Percentiles rank a stretch among this genome's conserved stretches.
Conservation (phyloP, 139 green algal species). For the Asterochloris erici region DNA sequence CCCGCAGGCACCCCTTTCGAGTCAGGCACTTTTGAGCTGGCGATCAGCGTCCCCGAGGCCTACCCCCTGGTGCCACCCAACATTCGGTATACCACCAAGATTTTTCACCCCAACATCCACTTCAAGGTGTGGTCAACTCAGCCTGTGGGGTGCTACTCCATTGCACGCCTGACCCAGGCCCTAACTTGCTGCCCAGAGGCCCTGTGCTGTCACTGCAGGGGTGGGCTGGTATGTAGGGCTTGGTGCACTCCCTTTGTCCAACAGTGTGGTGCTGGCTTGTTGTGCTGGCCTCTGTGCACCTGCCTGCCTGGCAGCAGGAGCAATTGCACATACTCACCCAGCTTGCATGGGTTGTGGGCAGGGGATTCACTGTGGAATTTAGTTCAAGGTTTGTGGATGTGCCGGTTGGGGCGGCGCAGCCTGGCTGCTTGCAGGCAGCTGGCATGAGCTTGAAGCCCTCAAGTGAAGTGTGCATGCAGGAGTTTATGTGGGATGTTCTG, state of each 20-base stretch:
- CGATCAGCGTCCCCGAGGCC: slow-evolving; percentile 79
- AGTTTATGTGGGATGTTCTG: background rate
- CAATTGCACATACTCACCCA: background rate
- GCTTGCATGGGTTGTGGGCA: background rate
- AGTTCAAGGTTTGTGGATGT: too few species aligned
- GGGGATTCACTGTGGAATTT: too few species aligned
- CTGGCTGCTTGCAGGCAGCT: background rate
- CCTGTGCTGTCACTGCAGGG: background rate
- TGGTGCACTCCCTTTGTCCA: too few species aligned
- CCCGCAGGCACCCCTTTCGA: slow-evolving; percentile 86
- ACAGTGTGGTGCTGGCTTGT: too few species aligned
- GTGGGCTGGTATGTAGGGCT: too few species aligned
- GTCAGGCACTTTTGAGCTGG: slow-evolving; percentile 78
- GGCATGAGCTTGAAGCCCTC: background rate
- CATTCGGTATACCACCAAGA: slow-evolving; percentile 73
- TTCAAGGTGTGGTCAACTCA: slow-evolving; percentile 65
- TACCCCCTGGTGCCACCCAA: slow-evolving; percentile 80
- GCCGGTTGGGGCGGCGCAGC: background rate
- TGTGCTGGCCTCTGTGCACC: background rate
- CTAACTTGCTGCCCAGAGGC: background rate
- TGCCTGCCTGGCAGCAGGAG: too few species aligned
- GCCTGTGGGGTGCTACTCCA: background rate
- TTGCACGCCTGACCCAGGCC: background rate
- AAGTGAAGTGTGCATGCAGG: background rate
- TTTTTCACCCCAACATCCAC: slow-evolving; percentile 97